These are phyloP conservation scores for Exophiala spinifera DNA, from an alignment of 2,329 filamentous ascomycete species.

Conservation along the genomic window DNA sequence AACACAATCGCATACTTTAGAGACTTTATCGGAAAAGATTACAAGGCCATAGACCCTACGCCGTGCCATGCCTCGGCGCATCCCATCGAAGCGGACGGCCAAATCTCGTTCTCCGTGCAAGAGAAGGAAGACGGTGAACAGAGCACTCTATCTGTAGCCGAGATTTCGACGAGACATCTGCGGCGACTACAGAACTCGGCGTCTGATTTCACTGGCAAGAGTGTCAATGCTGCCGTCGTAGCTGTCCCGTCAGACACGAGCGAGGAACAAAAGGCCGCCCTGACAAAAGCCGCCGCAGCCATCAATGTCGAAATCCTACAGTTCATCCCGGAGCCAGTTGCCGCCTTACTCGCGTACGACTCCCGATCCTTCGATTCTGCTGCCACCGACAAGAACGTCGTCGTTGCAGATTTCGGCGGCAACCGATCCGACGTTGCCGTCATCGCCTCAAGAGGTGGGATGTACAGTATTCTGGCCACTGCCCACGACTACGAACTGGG, in stretches of 20 bases:
- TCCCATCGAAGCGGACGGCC: constrained; percentile 69
- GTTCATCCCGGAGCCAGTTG: constrained; percentile 86
- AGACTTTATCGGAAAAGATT: constrained; percentile 94
- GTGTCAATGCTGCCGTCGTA: constrained; percentile 91
- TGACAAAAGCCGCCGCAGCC: constrained; percentile 72
- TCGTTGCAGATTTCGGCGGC: constrained; percentile 89
- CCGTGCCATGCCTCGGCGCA: constrained; percentile 92
- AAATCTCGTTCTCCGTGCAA: constrained; percentile 77
- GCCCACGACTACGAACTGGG: constrained; percentile 93
- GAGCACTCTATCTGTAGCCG: constrained; percentile 71
- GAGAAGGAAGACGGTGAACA: constrained; percentile 65
- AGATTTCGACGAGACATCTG: constrained; percentile 81
- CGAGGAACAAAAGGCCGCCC: constrained; percentile 78
- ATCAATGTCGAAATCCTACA: constrained; percentile 88
- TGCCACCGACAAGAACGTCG: constrained; percentile 78
- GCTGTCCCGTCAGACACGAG: constrained; percentile 91
- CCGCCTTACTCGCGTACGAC: constrained; percentile 86
- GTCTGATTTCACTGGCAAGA: constrained; percentile 87
- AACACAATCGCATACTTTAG: constrained; percentile 96
- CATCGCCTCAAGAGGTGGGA: constrained; percentile 84
- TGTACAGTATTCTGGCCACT: constrained; percentile 93
- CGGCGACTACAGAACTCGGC: constrained; percentile 77
- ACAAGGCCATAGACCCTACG: constrained; percentile 91
- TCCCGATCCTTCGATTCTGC: constrained; percentile 73
- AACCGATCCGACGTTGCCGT: constrained; percentile 90